phyloP scores from a whole-genome alignment of 345 rosid species.

The Rhodomyrtus tomentosa region DNA sequence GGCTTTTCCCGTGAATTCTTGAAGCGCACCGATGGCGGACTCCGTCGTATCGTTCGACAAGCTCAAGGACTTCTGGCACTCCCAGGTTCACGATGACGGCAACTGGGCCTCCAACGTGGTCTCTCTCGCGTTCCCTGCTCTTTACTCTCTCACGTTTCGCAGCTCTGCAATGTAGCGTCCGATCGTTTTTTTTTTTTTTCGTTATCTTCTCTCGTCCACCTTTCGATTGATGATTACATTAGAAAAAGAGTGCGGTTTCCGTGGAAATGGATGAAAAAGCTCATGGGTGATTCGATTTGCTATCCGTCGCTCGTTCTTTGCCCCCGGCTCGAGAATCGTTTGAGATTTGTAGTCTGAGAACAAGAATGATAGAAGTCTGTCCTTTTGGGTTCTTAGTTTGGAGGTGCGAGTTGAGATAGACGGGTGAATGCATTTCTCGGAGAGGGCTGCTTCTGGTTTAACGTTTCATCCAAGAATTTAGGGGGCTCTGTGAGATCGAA shows the following conservation, averaged over 20 bases:
- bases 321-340: background rate
- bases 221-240: background rate
- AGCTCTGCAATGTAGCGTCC: background rate
- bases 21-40: conserved; percentile 34
- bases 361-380: background rate
- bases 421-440: background rate
- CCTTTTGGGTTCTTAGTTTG: background rate
- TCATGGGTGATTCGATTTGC: background rate
- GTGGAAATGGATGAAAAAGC: background rate
- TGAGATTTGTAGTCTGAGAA: background rate
- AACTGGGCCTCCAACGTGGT: conserved; percentile 66
- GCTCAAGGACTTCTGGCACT: conserved; percentile 45
- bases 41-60: conserved; percentile 30
- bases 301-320: background rate
- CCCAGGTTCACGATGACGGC: conserved; percentile 64
- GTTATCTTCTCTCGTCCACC: background rate
- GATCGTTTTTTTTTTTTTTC: too few species aligned
- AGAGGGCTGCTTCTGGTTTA: background rate
- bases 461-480: background rate
- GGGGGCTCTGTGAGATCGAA: background rate
- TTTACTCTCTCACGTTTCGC: background rate
- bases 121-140: background rate
- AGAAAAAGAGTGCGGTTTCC: background rate
- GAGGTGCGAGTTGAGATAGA: background rate
- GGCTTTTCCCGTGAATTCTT: background rate